A percentile compares a stretch with the other conserved stretches of the same genome.
Conservation (phyloP, 2,329 filamentous ascomycete species). For the Penicillium oxalicum region DNA sequence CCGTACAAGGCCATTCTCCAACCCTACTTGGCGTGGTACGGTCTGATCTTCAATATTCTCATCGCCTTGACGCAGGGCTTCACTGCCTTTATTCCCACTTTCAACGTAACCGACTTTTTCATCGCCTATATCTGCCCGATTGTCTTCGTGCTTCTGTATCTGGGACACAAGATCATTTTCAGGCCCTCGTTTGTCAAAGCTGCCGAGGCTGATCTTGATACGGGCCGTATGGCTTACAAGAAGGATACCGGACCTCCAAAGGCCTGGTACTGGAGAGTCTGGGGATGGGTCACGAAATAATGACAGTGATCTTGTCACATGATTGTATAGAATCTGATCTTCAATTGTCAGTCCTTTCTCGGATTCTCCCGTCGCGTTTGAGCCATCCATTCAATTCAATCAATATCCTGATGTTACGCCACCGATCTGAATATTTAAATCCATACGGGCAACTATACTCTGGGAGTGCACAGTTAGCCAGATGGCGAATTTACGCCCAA, state of each 20-base stretch:
- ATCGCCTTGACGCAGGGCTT: conserved; percentile 64
- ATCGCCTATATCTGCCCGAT: conserved; percentile 59
- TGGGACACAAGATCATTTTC: conserved; percentile 52
- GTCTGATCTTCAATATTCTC: conserved; percentile 58
- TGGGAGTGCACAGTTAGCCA: no score
- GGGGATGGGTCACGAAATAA: conserved; percentile 19
- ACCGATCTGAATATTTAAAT: no score
- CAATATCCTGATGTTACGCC: no score
- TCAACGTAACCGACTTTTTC: conserved; percentile 57
- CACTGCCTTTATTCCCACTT: conserved; percentile 56
- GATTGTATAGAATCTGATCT: neutral
- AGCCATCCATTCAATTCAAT: no score
- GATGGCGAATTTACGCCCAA: no score
- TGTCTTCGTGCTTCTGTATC: conserved; percentile 54
- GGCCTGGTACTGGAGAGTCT: conserved; percentile 24
- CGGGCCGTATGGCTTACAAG: conserved; percentile 32
- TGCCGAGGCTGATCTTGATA: conserved; percentile 40
- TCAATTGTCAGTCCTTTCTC: neutral
- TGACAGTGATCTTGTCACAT: neutral
- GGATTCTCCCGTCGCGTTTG: no score
- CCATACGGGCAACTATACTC: no score
- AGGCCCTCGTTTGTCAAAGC: conserved; percentile 32
- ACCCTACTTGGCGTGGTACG: conserved; percentile 60
- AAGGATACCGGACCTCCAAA: conserved; percentile 26
- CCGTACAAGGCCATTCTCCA: conserved; percentile 58